A percentile compares a stretch with the other conserved stretches of the same genome.
Evolutionary conservation across 2,329 filamentous ascomycete species (phyloP).

Genomic region (Pezicula carpinea): DNA sequence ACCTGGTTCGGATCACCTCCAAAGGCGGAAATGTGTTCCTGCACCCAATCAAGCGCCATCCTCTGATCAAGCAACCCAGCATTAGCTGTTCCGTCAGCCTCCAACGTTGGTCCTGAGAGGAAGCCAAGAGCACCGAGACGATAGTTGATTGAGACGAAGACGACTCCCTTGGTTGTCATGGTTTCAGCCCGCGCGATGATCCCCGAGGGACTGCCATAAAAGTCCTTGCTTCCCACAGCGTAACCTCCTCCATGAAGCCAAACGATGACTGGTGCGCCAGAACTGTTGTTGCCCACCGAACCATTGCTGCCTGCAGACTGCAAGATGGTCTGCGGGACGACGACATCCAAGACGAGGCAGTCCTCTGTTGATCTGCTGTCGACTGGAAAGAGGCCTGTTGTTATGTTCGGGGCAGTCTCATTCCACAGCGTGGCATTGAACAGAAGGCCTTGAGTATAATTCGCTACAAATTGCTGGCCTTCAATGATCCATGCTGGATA

Average conservation of each 20-base stretch:
- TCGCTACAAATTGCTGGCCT: slow-evolving; percentile 35
- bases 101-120: slow-evolving; percentile 35
- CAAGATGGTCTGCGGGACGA: slow-evolving; percentile 34
- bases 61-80: slow-evolving; percentile 47
- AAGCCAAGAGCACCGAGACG: slow-evolving; percentile 24
- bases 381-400: neutral
- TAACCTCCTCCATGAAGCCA: slow-evolving; percentile 46
- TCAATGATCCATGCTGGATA: slow-evolving; percentile 32
- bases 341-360: slow-evolving; percentile 42
- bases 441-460: neutral
- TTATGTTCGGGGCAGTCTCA: neutral
- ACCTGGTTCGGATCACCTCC: slow-evolving; percentile 43
- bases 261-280: slow-evolving; percentile 36
- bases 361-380: slow-evolving; percentile 30
- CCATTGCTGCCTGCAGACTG: neutral
- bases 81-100: slow-evolving; percentile 39
- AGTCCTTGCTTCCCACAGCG: slow-evolving; percentile 32
- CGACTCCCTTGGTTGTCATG: slow-evolving; percentile 14
- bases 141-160: slow-evolving; percentile 27
- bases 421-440: neutral
- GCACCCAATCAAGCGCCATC: slow-evolving; percentile 49
- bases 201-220: slow-evolving; percentile 24
- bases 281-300: slow-evolving; percentile 10
- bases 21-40: slow-evolving; percentile 44
- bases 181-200: neutral